Percentiles rank a stretch among this genome's conserved stretches.
Conservation (phyloP, 371 early-diverging fungal genomes). For the Batrachochytrium dendrobatidis region DNA sequence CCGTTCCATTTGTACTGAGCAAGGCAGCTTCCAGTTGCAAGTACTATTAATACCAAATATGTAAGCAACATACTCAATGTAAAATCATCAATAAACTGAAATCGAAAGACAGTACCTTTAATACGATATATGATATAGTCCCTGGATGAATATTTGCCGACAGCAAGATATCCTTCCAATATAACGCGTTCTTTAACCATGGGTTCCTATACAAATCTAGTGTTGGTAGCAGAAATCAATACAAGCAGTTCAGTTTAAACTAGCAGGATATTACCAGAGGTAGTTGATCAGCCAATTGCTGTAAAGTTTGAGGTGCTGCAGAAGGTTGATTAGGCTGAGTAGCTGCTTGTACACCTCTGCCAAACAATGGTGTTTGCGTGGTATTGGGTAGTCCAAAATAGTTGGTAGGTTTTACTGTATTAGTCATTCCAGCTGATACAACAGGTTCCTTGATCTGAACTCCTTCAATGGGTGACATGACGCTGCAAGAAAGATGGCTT, state of each 20-base stretch:
- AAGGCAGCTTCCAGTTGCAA: conserved; percentile 27
- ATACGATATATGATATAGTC: conserved; percentile 28
- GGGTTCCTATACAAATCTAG: conserved; percentile 11
- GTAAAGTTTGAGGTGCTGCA: conserved; percentile 10
- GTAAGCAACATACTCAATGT: no score
- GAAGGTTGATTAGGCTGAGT: background rate
- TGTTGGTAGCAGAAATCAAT: background rate
- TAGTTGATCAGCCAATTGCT: conserved; percentile 15
- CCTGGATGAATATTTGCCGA: conserved; percentile 19
- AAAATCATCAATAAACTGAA: conserved; percentile 2
- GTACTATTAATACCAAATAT: conserved; percentile 11
- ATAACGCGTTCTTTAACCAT: conserved; percentile 24
- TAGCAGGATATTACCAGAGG: conserved; percentile 11
- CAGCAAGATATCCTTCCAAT: conserved; percentile 24
- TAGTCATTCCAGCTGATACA: no score
- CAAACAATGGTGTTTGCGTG: background rate
- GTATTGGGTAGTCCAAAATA: no score
- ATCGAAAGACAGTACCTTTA: conserved; percentile 13
- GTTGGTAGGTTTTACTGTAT: no score
- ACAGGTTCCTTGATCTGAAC: background rate
- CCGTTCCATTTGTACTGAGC: conserved; percentile 30
- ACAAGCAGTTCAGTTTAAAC: no score
- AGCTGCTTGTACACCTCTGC: background rate
- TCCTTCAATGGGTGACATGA: background rate
- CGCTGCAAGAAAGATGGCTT: conserved; percentile 15